These are phyloP conservation scores for Candida hispaniensis DNA, from an alignment of 805 yeast genomes.

Conservation along the genomic window DNA sequence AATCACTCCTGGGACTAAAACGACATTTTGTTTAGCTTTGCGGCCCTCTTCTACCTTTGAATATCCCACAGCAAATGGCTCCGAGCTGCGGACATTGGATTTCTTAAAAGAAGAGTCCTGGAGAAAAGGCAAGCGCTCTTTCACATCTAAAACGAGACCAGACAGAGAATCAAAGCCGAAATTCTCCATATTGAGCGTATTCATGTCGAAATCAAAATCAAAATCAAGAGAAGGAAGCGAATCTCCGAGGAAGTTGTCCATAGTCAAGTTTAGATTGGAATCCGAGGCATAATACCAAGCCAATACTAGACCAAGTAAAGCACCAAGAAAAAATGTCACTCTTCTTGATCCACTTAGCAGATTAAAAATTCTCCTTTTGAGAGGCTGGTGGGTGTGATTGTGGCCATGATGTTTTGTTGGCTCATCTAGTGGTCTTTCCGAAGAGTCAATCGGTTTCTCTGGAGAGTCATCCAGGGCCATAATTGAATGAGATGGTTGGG, in stretches of 20 bases:
- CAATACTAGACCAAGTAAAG: conserved; percentile 52
- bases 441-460: no score
- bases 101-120: conserved; percentile 41
- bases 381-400: conserved; percentile 1
- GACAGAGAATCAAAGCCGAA: conserved; percentile 46
- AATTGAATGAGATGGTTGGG: no score
- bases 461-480: no score
- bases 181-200: conserved; percentile 37
- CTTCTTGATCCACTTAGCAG: conserved; percentile 36
- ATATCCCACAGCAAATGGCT: conserved; percentile 81
- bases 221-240: conserved; percentile 7
- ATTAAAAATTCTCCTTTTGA: conserved; percentile 7
- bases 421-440: no score
- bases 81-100: conserved; percentile 42
- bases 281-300: conserved; percentile 52
- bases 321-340: conserved; percentile 56
- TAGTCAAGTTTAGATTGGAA: conserved; percentile 1
- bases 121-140: conserved; percentile 60
- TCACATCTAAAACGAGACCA: conserved; percentile 61
- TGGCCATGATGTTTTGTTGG: conserved; percentile 8
- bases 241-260: conserved; percentile 1
- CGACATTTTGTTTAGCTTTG: conserved; percentile 60
- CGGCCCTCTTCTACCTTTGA: conserved; percentile 45
- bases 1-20: conserved; percentile 92
- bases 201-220: conserved; percentile 37